Conservation (phyloP, 2,329 filamentous ascomycete genomes). For the Colletotrichum euphorbiae region DNA sequence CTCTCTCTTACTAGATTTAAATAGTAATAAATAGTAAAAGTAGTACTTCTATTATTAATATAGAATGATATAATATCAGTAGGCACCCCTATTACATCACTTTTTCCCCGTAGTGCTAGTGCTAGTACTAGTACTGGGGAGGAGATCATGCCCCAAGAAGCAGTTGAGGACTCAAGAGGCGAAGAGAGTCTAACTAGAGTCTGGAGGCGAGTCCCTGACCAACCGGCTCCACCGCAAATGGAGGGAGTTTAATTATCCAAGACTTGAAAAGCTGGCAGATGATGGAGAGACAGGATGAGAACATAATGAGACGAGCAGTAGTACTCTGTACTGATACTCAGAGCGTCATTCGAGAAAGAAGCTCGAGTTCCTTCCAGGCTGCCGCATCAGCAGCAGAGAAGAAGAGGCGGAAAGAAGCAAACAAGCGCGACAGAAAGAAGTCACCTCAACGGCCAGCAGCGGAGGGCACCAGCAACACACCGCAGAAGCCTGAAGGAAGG, state of each 20-base stretch:
- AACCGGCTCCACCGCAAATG: constrained; percentile 31
- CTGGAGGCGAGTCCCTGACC: constrained; percentile 27
- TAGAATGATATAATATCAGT: no score
- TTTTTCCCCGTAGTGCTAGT: no score
- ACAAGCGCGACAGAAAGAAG: background rate
- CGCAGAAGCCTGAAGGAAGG: background rate
- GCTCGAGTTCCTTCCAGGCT: constrained; percentile 12
- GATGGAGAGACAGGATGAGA: constrained; percentile 19
- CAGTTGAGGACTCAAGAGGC: background rate
- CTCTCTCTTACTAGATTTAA: no score
- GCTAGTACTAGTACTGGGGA: no score
- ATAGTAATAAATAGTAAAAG: no score
- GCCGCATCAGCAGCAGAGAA: background rate
- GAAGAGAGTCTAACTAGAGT: constrained; percentile 2
- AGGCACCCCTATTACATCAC: no score
- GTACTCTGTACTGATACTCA: background rate
- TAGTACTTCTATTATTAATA: no score
- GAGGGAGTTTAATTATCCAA: constrained; percentile 22
- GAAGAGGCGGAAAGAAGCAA: constrained; percentile 31
- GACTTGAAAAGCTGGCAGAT: constrained; percentile 15
- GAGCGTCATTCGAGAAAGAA: constrained; percentile 6
- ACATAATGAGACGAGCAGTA: background rate
- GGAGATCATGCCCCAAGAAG: no score
- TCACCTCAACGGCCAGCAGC: background rate
- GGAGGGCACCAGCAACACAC: background rate